A percentile compares a stretch with the other conserved stretches of the same genome.
Conservation (phyloP, 129 eudicot genomes). For the Scalesia atractyloides region DNA sequence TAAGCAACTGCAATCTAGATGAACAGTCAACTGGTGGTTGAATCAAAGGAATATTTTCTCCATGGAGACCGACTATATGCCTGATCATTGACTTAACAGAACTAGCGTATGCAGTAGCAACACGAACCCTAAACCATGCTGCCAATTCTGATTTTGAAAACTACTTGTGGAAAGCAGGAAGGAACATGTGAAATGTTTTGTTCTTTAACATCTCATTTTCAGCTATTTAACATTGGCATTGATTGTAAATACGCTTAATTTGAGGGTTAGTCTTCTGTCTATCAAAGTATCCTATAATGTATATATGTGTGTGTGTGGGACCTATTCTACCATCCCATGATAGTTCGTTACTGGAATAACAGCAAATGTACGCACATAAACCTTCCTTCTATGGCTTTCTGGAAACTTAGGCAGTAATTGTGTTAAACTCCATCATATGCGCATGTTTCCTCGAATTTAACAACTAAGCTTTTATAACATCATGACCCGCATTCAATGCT, state of each 20-base stretch:
- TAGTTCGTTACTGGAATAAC: conserved; percentile 90
- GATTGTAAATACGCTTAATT: conserved; percentile 89
- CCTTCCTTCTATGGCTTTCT: conserved; percentile 95
- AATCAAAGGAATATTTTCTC: conserved; percentile 96
- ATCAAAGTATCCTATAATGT: conserved; percentile 89
- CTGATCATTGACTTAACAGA: conserved; percentile 99
- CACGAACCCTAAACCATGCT: conserved; percentile 94
- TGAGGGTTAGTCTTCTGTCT: conserved; percentile 85
- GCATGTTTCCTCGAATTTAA: conserved; percentile 94
- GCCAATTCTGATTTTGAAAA: conserved; percentile 93
- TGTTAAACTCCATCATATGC: conserved; percentile 97
- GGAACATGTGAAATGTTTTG: conserved; percentile 91
- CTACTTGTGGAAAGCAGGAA: conserved; percentile 96
- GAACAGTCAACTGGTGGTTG: conserved; percentile 81
- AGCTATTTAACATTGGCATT: conserved; percentile 71
- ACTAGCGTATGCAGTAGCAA: conserved; percentile 78
- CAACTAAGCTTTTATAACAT: conserved; percentile 74
- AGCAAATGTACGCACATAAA: conserved; percentile 85
- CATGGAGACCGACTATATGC: conserved; percentile 98
- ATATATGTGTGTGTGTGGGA: conserved; percentile 53
- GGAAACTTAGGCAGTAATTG: conserved; percentile 79
- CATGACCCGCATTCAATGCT: conserved; percentile 57
- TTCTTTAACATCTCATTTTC: conserved; percentile 95
- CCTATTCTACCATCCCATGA: conserved; percentile 99
- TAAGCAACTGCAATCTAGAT: conserved; percentile 13